Conservation (phyloP, 768 basidiomycete genomes). For the Galerina sulciceps region DNA sequence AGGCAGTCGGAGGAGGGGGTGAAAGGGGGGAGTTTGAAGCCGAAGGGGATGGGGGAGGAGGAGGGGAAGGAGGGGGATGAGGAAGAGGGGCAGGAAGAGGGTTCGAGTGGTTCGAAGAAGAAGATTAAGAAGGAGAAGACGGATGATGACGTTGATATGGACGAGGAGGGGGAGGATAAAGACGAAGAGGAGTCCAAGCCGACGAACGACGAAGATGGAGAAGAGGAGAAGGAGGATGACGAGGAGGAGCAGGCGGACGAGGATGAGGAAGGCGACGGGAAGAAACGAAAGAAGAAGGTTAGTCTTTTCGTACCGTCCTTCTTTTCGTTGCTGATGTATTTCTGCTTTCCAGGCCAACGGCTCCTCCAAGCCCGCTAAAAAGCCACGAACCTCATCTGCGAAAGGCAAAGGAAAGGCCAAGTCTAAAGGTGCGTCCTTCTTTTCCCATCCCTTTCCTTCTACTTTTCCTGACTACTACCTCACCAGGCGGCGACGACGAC, state of each 20-base stretch:
- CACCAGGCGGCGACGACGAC: conserved; percentile 57
- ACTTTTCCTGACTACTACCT: no score
- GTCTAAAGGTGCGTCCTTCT: conserved; percentile 54
- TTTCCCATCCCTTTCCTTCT: no score
- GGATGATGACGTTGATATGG: no score
- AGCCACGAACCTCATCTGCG: conserved; percentile 46
- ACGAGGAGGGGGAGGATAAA: conserved; percentile 62
- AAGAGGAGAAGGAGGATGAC: conserved; percentile 51
- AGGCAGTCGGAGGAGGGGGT: conserved; percentile 69
- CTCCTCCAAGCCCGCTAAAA: conserved; percentile 46
- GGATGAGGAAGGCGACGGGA: conserved; percentile 53
- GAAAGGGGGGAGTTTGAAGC: conserved; percentile 46
- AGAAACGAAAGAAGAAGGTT: conserved; percentile 80
- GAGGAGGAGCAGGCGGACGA: conserved; percentile 53
- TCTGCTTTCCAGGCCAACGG: conserved; percentile 34
- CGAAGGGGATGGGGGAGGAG: conserved; percentile 38
- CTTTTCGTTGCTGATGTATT: conserved; percentile 1
- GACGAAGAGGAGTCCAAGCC: conserved; percentile 45
- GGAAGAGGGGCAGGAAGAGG: conserved; percentile 43
- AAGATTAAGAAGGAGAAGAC: conserved; percentile 53
- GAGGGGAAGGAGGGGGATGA: conserved; percentile 41
- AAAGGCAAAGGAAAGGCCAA: conserved; percentile 68
- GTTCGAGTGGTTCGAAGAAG: conserved; percentile 53
- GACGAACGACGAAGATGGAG: conserved; percentile 40
- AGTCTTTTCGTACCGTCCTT: not conserved